These are phyloP conservation scores for Trifolium fragiferum DNA, from an alignment of 306 rosid genomes.

Conservation along the genomic window DNA sequence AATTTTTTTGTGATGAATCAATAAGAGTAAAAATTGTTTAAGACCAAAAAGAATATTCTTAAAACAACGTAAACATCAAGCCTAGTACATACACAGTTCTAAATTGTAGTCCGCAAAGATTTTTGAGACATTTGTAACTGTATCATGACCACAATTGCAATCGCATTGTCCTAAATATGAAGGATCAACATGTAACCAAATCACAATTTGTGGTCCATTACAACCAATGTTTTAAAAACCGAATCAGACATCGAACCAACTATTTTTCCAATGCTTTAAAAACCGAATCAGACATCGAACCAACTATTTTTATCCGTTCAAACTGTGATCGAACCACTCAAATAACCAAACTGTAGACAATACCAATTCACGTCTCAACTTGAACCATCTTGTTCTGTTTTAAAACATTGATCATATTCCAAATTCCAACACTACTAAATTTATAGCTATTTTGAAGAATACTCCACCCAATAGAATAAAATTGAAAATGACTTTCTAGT, in stretches of 20 bases:
- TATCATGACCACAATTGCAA: not conserved
- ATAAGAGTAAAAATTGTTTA: not conserved
- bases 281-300: not conserved
- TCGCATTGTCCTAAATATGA: not conserved
- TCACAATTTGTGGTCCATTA: not conserved
- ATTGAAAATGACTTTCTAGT: not conserved
- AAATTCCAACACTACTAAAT: conserved; percentile 14
- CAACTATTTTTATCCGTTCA: not conserved
- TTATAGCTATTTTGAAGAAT: not conserved
- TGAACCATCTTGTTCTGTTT: not conserved
- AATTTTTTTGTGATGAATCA: not conserved
- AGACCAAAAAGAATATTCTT: not conserved
- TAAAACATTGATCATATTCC: not conserved
- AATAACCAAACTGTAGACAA: too few species aligned
- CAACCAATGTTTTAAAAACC: not conserved
- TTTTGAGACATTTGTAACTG: not conserved
- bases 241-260: not conserved
- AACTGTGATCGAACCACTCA: too few species aligned
- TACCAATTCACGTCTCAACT: not conserved
- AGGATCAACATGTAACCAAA: not conserved
- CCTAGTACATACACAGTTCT: not conserved
- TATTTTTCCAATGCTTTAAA: not conserved
- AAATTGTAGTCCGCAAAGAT: not conserved
- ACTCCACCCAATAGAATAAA: not conserved
- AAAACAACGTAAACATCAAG: conserved; percentile 20